phyloP scores from a whole-genome alignment of 176 grass and related monocot genomes.

The Avena atlantica region DNA sequence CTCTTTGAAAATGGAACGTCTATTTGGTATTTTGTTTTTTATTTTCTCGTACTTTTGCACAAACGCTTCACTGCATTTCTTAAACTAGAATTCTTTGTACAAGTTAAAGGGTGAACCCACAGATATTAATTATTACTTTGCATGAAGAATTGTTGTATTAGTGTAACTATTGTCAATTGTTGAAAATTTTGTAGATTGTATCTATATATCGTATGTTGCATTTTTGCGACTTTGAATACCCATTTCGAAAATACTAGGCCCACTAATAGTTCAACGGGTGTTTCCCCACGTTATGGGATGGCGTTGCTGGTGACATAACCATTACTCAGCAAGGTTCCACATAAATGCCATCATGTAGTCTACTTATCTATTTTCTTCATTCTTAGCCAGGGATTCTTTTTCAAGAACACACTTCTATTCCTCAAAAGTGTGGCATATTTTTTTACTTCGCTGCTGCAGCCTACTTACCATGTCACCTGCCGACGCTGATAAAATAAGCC shows the following conservation, averaged over 20 bases:
- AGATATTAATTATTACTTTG: not conserved
- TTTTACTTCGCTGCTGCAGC: not conserved
- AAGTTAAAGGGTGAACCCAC: not conserved
- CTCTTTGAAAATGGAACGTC: not conserved
- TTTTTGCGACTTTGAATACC: not conserved
- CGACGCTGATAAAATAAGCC: not conserved
- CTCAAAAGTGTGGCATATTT: not conserved
- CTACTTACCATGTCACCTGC: not conserved
- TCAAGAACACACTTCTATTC: not conserved
- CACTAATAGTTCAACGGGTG: not conserved
- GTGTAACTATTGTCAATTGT: not conserved
- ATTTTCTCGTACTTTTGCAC: not conserved
- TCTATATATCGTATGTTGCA: not conserved
- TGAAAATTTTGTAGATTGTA: not conserved
- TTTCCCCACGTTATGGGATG: not conserved
- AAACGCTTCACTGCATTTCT: not conserved
- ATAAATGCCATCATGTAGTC: not conserved
- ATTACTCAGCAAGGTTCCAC: not conserved
- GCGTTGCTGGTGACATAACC: not conserved
- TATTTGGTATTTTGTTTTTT: not conserved
- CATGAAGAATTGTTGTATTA: not conserved
- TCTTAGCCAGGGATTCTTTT: too few species aligned
- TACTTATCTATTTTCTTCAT: not conserved
- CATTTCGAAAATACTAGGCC: not conserved
- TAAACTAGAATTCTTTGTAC: not conserved